phyloP scores from a whole-genome alignment of 2,329 filamentous ascomycete genomes.

The Endothia cerciana region DNA sequence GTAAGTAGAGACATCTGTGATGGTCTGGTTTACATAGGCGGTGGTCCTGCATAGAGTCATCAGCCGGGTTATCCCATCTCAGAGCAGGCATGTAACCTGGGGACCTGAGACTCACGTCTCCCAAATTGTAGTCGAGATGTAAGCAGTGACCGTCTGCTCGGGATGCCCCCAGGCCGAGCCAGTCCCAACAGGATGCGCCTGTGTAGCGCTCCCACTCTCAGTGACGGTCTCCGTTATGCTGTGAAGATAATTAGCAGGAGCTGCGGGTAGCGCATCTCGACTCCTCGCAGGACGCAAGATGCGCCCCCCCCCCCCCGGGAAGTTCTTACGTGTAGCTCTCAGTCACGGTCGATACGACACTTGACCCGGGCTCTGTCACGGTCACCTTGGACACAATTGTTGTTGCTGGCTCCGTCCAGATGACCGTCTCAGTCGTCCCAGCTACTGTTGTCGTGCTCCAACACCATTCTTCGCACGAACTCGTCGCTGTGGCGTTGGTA shows the following conservation, averaged over 20 bases:
- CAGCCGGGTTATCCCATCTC: background rate
- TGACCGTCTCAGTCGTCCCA: background rate
- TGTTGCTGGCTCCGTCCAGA: constrained; percentile 1
- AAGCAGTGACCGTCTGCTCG: constrained; percentile 10
- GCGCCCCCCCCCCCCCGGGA: background rate
- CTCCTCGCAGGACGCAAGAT: background rate
- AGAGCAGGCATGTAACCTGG: background rate
- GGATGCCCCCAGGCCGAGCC: background rate
- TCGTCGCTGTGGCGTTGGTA: constrained; percentile 19
- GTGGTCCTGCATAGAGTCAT: background rate
- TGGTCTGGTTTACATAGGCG: background rate
- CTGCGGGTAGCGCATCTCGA: background rate
- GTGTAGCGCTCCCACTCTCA: too few relatives aligned
- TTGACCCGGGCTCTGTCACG: too few relatives aligned
- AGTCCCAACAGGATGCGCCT: constrained; percentile 4
- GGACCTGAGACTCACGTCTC: constrained; percentile 3
- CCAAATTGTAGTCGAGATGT: constrained; percentile 9
- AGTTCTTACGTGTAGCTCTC: constrained; percentile 4
- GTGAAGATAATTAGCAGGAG: background rate
- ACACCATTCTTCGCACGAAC: constrained; percentile 21
- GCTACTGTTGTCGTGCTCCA: constrained; percentile 24
- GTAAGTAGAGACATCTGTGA: background rate
- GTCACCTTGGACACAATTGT: background rate
- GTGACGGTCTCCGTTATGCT: background rate
- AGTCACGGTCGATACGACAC: background rate